Percentiles rank a stretch among this genome's conserved stretches.
Conservation (phyloP, 83 land plant species). For the Diphasiastrum complanatum region DNA sequence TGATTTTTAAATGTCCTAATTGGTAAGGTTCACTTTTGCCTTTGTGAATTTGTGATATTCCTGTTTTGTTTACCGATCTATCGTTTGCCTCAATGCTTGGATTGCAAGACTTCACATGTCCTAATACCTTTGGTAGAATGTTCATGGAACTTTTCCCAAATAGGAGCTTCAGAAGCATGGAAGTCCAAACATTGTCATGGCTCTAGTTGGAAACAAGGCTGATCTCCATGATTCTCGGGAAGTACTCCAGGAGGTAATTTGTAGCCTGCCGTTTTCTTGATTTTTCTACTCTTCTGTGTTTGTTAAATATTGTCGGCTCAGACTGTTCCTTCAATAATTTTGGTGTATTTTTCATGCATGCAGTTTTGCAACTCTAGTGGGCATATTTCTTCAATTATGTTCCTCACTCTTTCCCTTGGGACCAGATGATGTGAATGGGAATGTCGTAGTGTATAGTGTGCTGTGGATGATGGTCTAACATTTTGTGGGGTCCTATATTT, state of each 20-base stretch:
- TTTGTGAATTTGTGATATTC: no score
- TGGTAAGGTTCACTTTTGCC: no score
- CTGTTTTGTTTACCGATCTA: no score
- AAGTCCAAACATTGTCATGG: conserved; percentile 83
- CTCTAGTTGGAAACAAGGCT: conserved; percentile 94
- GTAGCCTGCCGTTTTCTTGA: not conserved
- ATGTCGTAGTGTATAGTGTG: no score
- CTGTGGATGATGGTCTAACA: no score
- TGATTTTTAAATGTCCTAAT: no score
- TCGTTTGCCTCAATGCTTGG: no score
- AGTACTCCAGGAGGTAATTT: conserved; percentile 61
- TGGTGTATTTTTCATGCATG: not conserved
- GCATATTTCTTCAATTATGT: not conserved
- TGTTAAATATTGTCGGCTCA: not conserved
- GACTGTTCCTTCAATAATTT: not conserved
- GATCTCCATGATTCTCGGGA: conserved; percentile 71
- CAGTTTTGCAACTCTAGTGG: not conserved
- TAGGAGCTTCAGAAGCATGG: conserved; percentile 95
- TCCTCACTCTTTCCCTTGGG: no score
- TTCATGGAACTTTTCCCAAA: not conserved
- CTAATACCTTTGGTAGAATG: not conserved
- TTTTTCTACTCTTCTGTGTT: not conserved
- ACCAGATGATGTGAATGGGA: no score
- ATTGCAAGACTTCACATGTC: no score
- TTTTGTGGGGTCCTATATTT: no score